These are phyloP conservation scores for Eucalyptus fibrosa DNA, from an alignment of 345 rosid genomes.

Conservation along the genomic window DNA sequence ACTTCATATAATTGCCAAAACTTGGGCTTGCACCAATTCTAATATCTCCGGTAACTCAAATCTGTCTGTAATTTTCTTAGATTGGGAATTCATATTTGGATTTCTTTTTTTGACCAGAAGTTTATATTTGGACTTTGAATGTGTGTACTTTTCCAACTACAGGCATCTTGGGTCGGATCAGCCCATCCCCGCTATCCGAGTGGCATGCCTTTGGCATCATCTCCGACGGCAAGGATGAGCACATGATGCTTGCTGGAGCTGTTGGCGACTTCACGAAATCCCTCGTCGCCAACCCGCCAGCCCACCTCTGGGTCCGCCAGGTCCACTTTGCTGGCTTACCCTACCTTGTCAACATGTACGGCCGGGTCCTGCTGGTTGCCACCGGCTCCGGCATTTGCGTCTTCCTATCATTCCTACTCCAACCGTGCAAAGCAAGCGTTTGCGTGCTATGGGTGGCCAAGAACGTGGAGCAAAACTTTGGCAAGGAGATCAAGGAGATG, in stretches of 20 bases:
- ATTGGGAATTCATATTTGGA: neutral
- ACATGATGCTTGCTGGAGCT: slow-evolving; percentile 89
- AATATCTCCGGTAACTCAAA: neutral
- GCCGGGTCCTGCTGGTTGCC: slow-evolving; percentile 67
- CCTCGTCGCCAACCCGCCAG: slow-evolving; percentile 48
- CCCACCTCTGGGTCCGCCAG: slow-evolving; percentile 69
- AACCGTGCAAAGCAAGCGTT: slow-evolving; percentile 41
- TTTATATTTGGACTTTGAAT: neutral
- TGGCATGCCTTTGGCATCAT: slow-evolving; percentile 94
- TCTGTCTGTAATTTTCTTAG: neutral
- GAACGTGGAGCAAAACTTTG: slow-evolving; percentile 62
- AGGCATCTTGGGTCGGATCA: slow-evolving; percentile 79
- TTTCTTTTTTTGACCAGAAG: neutral
- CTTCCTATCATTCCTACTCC: slow-evolving; percentile 66
- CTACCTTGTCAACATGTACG: slow-evolving; percentile 60
- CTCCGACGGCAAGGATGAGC: slow-evolving; percentile 55
- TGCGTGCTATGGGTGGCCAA: slow-evolving; percentile 73
- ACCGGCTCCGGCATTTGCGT: slow-evolving; percentile 87
- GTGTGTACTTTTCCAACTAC: neutral
- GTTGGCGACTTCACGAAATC: slow-evolving; percentile 82
- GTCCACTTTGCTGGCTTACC: slow-evolving; percentile 78
- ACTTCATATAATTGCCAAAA: neutral
- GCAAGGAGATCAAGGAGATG: slow-evolving; percentile 45
- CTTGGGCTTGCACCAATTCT: neutral
- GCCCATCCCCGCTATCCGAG: slow-evolving; percentile 82